Percentiles rank a stretch among this genome's conserved stretches.
Evolutionary conservation across 2,329 filamentous ascomycete genomes (phyloP).

Genomic region (Trichoderma breve): DNA sequence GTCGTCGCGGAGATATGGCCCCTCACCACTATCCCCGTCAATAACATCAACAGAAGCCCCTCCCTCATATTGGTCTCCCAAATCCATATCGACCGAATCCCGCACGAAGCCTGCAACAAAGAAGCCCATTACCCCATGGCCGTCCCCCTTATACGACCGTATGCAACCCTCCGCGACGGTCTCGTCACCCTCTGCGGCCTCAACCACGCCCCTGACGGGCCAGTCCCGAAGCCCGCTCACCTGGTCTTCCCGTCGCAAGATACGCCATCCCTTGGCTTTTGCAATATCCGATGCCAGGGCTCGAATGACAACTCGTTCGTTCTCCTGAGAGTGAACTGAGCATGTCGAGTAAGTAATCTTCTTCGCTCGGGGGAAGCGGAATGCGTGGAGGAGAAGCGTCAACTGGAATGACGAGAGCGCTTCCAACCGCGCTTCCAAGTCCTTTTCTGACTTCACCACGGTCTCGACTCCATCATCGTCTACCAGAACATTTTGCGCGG

Average conservation of each 20-base stretch:
- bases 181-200: conserved; percentile 48
- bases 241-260: conserved; percentile 71
- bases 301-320: conserved; percentile 77
- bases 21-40: conserved; percentile 34
- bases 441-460: conserved; percentile 50
- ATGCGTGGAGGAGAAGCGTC: conserved; percentile 76
- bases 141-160: conserved; percentile 76
- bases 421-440: conserved; percentile 62
- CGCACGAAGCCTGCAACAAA: conserved; percentile 84
- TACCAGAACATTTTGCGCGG: conserved; percentile 41
- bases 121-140: conserved; percentile 87
- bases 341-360: conserved; percentile 93
- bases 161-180: conserved; percentile 72
- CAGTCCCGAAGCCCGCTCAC: conserved; percentile 73
- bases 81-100: conserved; percentile 21
- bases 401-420: conserved; percentile 81
- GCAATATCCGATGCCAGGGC: conserved; percentile 69
- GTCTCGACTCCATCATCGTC: conserved; percentile 60
- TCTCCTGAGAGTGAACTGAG: conserved; percentile 82
- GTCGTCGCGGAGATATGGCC: conserved; percentile 54
- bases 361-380: conserved; percentile 71
- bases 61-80: background rate
- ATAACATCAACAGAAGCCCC: background rate
- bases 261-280: conserved; percentile 67
- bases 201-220: conserved; percentile 61